Evolutionary conservation across 306 rosid genomes (phyloP), one percentile per base, ranked within the genome.

Genomic region (Purshia tridentata): DNA sequence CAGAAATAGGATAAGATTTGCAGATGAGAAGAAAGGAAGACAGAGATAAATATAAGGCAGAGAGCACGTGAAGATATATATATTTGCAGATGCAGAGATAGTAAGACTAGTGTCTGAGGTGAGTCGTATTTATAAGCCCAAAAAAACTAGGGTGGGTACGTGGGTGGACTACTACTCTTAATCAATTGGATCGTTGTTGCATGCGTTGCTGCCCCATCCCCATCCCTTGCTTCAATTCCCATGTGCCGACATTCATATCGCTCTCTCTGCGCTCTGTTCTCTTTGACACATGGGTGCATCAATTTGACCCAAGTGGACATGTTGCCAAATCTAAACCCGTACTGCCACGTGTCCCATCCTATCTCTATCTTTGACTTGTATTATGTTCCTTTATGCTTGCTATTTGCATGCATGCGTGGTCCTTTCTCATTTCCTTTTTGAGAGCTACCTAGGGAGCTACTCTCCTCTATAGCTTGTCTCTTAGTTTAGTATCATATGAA

Each of bases 91-190:
- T 80, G 84, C 37, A 67, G 67, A 71, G 16, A 64, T 75, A 68
- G n/a, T 49, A 23, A 37, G 37, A 77, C 39, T 29, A 29, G 35
- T 29, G 35, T 29, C 35, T 29, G 35, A 29, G 35, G 2, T 29
- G 35, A 29, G 35, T 3, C 35, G 75, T 80, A 88, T 86, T 86
- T 88, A 84, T 86, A 88, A 77, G 68, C 79, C 81, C 86, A 16
- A 39, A 61, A 39, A 14, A 14, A 15, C n/a, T 5, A 51, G 14
- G 55, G 20, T 29, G 35, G 35, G 35, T n/a, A n/a, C n/a, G n/a
- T 29, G 35, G 35, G 35, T 29, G 35, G 35, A 29, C 35, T 29
- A 29, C 35, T 29, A 29, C 35, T 29, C 2, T 29, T 29, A 29
- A 2, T 29, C 35, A 29, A 29, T 29, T 29, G 35, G 35, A 29